phyloP scores from a whole-genome alignment of 164 flowering plant species.

The Annona squamosa region DNA sequence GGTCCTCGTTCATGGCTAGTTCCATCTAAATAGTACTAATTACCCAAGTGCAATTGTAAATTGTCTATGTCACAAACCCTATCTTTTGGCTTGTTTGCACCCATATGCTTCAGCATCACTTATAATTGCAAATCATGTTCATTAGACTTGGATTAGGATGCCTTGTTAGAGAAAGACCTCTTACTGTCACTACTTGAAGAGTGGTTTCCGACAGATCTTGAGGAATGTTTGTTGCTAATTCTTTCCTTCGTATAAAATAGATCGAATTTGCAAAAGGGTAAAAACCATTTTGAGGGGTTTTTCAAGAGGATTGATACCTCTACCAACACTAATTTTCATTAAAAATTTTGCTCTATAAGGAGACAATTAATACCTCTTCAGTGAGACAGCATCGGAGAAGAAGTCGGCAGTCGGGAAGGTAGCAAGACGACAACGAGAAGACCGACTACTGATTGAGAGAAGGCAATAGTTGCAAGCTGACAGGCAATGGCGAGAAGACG shows the following conservation, averaged over 20 bases:
- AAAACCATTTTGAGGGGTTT: too few species aligned
- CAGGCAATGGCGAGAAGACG: too few species aligned
- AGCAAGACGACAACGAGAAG: too few species aligned
- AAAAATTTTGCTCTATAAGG: too few species aligned
- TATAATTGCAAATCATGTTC: conserved; percentile 28
- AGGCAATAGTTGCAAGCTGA: too few species aligned
- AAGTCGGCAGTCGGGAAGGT: too few species aligned
- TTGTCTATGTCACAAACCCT: conserved; percentile 59
- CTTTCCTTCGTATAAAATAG: conserved; percentile 53
- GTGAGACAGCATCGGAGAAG: too few species aligned
- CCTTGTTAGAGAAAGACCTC: conserved; percentile 40
- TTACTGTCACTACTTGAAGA: conserved; percentile 41
- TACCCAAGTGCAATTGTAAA: conserved; percentile 74
- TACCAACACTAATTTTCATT: too few species aligned
- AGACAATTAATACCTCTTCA: too few species aligned
- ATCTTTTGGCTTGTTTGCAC: conserved; percentile 53
- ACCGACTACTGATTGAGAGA: too few species aligned
- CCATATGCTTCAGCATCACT: conserved; percentile 25
- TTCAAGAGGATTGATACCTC: too few species aligned
- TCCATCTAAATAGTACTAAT: conserved; percentile 92
- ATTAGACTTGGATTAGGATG: conserved; percentile 27
- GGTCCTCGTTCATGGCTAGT: conserved; percentile 94
- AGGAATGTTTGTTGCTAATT: conserved; percentile 51
- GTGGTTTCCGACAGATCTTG: conserved; percentile 38
- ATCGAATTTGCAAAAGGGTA: conserved; percentile 12